Evolutionary conservation across 2,329 filamentous ascomycete genomes (phyloP).

Genomic region (Botrytis paeoniae): DNA sequence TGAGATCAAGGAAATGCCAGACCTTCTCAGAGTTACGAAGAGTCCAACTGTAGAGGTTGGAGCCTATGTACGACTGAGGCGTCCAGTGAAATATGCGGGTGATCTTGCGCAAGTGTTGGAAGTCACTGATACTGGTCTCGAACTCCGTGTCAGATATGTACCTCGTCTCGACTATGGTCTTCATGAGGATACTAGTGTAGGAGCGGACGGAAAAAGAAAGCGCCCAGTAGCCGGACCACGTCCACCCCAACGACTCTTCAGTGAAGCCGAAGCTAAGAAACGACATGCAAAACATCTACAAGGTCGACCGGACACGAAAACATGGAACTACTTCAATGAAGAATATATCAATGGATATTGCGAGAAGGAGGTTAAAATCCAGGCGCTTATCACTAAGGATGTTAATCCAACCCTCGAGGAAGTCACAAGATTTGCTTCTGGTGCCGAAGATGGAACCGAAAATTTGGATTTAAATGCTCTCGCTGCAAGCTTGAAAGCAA

Average conservation of each 20-base stretch:
- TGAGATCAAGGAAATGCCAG: conserved; percentile 95
- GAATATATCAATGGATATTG: conserved; percentile 91
- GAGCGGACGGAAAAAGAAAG: conserved; percentile 66
- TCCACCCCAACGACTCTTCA: conserved; percentile 88
- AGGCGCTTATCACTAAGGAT: conserved; percentile 78
- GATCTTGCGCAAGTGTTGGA: conserved; percentile 91
- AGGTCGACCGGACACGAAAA: conserved; percentile 51
- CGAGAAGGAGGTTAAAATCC: conserved; percentile 89
- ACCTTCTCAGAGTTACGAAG: conserved; percentile 86
- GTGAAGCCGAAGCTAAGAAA: conserved; percentile 88
- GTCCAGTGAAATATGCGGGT: conserved; percentile 75
- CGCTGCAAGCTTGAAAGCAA: conserved; percentile 84
- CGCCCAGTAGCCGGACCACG: conserved; percentile 63
- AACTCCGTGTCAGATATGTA: conserved; percentile 82
- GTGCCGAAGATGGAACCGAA: conserved; percentile 86
- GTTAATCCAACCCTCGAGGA: conserved; percentile 94
- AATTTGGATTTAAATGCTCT: conserved; percentile 90
- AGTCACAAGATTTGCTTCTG: conserved; percentile 88
- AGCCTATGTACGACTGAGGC: conserved; percentile 85
- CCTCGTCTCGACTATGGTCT: conserved; percentile 89
- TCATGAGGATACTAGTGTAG: conserved; percentile 66
- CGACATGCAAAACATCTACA: conserved; percentile 64
- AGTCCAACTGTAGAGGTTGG: conserved; percentile 80
- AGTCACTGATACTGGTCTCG: conserved; percentile 87
- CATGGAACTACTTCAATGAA: conserved; percentile 82